A percentile compares a stretch with the other conserved stretches of the same genome.
phyloP scores from a whole-genome alignment of 805 yeast species.

The Pichia nakasei region DNA sequence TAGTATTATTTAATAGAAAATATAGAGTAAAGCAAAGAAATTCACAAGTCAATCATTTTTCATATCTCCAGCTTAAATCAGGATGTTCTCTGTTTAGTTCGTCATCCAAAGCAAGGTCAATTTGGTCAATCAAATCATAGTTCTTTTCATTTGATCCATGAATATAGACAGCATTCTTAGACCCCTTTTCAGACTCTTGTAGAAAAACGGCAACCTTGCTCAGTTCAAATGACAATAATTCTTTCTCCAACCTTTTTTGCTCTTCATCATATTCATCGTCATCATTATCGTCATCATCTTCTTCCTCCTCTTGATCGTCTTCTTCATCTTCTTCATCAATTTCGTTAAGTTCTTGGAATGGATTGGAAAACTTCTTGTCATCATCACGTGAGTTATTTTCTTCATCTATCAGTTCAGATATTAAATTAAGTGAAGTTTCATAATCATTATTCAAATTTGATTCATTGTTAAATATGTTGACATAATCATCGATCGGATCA shows the following conservation, averaged over 20 bases:
- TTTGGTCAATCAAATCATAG: conserved; percentile 11
- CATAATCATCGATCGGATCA: conserved; percentile 5
- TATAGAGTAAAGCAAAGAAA: not conserved
- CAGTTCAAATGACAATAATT: conserved; percentile 4
- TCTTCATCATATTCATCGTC: conserved; percentile 1
- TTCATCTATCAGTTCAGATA: not conserved
- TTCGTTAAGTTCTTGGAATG: not conserved
- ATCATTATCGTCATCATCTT: not conserved
- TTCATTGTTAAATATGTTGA: not conserved
- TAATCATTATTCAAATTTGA: not conserved
- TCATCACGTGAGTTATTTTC: not conserved
- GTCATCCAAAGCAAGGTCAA: conserved; percentile 11
- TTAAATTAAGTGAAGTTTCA: not conserved
- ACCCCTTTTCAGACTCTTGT: not conserved
- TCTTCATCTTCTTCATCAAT: not conserved
- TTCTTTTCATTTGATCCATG: not conserved
- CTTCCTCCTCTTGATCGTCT: conserved; percentile 3
- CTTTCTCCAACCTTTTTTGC: not conserved
- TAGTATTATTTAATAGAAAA: not conserved
- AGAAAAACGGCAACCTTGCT: conserved; percentile 3
- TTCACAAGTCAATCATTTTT: not conserved
- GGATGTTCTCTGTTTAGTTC: conserved; percentile 1
- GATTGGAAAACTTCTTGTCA: too few species aligned
- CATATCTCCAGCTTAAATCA: not conserved
- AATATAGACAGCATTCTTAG: conserved; percentile 4